Conservation (phyloP, 768 basidiomycete genomes). For the Leccinum disarticulatum region DNA sequence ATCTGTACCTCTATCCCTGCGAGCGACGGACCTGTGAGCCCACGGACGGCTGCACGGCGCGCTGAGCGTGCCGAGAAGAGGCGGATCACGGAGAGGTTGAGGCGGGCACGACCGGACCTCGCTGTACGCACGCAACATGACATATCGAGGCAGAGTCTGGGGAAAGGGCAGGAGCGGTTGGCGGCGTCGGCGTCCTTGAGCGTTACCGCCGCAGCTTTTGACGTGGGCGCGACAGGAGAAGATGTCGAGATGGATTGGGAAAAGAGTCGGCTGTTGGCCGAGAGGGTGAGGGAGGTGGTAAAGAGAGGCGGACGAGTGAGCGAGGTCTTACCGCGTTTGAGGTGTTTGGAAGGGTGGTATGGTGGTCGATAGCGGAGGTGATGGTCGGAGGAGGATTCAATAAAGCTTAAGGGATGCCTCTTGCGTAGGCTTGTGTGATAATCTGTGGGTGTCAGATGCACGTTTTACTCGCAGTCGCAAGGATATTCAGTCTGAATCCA, state of each 20-base stretch:
- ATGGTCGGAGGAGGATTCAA: background rate
- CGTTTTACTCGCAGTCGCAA: too few relatives aligned
- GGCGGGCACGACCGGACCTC: slow-evolving; percentile 44
- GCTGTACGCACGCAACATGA: slow-evolving; percentile 25
- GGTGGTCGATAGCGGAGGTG: background rate
- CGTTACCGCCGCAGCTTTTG: too few relatives aligned
- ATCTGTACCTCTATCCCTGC: background rate
- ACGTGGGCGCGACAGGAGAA: background rate
- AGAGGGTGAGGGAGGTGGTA: slow-evolving; percentile 22
- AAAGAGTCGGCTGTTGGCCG: slow-evolving; percentile 24
- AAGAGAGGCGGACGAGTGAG: slow-evolving; percentile 17
- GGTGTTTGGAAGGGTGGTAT: slow-evolving; percentile 23
- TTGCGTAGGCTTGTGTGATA: background rate
- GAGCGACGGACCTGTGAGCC: slow-evolving; percentile 2
- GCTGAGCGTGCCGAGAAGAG: slow-evolving; percentile 21
- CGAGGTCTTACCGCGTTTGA: slow-evolving; percentile 29
- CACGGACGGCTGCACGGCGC: slow-evolving; percentile 22
- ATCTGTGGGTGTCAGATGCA: too few relatives aligned
- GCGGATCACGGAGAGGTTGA: slow-evolving; percentile 40
- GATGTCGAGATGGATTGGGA: slow-evolving; percentile 29
- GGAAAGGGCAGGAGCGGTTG: too few relatives aligned
- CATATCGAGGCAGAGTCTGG: too few relatives aligned
- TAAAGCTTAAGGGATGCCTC: background rate
- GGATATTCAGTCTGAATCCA: too few relatives aligned
- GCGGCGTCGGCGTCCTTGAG: background rate